Base-by-base conservation (phyloP, 139 green algal genomes). In the Medakamo hakoo region DNA sequence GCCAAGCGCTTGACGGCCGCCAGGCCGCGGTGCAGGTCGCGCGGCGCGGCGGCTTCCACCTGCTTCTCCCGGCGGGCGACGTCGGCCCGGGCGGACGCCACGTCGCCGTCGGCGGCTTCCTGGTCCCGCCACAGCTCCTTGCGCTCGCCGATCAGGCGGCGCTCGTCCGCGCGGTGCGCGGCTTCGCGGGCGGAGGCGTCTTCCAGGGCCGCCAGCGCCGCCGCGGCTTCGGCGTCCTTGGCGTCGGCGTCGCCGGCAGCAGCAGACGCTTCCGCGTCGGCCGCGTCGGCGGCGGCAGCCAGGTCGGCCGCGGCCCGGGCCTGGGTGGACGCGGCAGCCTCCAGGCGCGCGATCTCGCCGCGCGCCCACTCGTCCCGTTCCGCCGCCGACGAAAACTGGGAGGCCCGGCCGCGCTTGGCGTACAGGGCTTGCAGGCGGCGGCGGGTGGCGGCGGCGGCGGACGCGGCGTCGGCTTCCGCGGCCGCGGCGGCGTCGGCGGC, bases 291-390 rank as follows among this genome's bases (percentile, higher is more conserved):
- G 49, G 48, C 40, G 40, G 40, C 40, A 16, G 9, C 9, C 40
- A 16, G 9, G 40, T 52, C 40, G 40, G 40, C 40, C 40, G 40
- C 40, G 40, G 40, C 40, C 9, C 40, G 40, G 9, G 40, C 40
- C 9, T 16, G 40, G 40, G 9, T 52, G 9, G 57, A 48, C 25
- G 18, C 25, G 21, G 58, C 4, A 62, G 4, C 1, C 16, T 76
- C 52, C 58, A 83, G 70, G 48, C 70, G 40, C 4, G 26, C 49
- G 30, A 89, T 75, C 73, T 91, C 76, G 30, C 79, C 78, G 22
- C 71, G 65, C 4, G 95, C 62, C 58, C 64, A 81, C 52, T 66
- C 70, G 66, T 96, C 87, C 0, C 89, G 76, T 68, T 95, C 89
- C 27, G 71, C 58, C 66, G 71, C 68, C 26, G 30, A 82, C 3